Percentiles rank a stretch among this genome's conserved stretches.
Evolutionary conservation across 345 rosid genomes (phyloP).

Genomic region (Noccaea caerulescens): DNA sequence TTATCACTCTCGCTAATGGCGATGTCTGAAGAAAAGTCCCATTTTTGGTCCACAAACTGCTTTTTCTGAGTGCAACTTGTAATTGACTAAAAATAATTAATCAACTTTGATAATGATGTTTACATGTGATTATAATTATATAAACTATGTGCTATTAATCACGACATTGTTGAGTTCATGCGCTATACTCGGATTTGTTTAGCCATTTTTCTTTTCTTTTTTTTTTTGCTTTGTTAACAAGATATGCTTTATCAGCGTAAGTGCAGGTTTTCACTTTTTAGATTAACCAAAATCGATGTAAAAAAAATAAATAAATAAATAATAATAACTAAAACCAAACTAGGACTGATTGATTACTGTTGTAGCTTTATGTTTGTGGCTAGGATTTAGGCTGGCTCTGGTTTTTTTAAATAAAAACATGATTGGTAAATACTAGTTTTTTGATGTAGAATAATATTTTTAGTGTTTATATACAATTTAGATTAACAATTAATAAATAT

Average conservation of each 20-base stretch:
- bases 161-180: neutral
- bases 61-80: slow-evolving; percentile 33
- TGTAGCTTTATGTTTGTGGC: too few species aligned
- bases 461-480: too few species aligned
- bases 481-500: too few species aligned
- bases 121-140: neutral
- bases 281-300: too few species aligned
- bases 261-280: too few species aligned
- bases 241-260: neutral
- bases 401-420: too few species aligned
- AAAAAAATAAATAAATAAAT: too few species aligned
- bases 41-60: slow-evolving; percentile 35
- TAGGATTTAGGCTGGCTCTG: too few species aligned
- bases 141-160: slow-evolving; percentile 1
- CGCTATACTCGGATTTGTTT: neutral
- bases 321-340: too few species aligned
- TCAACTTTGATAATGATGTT: slow-evolving; percentile 28
- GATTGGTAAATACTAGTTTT: too few species aligned
- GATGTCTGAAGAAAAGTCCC: slow-evolving; percentile 9
- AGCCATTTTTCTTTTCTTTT: neutral
- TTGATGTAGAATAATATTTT: too few species aligned
- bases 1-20: slow-evolving; percentile 38
- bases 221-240: neutral
- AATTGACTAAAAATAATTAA: neutral
- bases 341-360: too few species aligned